Evolutionary conservation across 176 grass and related monocot genomes (phyloP).

Genomic region (Oryza nivara): DNA sequence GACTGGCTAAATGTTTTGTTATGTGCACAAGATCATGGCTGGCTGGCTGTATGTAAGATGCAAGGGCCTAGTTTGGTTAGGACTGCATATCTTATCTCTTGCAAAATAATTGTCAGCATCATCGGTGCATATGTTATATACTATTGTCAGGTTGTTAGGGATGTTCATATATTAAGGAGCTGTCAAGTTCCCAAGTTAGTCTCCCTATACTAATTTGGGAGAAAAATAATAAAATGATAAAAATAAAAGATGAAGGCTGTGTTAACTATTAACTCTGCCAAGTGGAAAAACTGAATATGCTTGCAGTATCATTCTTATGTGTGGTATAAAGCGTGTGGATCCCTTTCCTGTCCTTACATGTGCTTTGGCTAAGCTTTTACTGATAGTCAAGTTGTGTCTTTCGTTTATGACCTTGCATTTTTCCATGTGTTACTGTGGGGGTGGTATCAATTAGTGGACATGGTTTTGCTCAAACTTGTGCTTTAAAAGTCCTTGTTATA

Average conservation of each 20-base stretch:
- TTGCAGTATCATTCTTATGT: background rate
- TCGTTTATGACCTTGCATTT: background rate
- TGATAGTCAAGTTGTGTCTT: conserved; percentile 14
- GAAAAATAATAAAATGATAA: background rate
- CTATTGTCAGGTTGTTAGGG: background rate
- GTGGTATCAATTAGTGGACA: background rate
- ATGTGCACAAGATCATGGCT: background rate
- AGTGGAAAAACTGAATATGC: background rate
- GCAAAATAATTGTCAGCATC: background rate
- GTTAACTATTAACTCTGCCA: background rate
- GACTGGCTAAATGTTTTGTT: background rate
- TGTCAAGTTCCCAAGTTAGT: background rate
- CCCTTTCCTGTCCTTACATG: background rate
- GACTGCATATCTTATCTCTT: background rate
- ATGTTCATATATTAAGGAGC: background rate
- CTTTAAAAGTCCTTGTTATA: background rate
- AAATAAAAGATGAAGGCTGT: background rate
- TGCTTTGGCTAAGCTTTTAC: conserved; percentile 27
- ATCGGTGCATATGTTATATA: background rate
- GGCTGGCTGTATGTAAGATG: background rate
- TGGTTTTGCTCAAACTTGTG: background rate
- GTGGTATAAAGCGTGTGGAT: background rate
- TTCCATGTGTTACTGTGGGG: conserved; percentile 18
- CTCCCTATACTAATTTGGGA: background rate
- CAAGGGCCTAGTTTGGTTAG: background rate